A percentile compares a stretch with the other conserved stretches of the same genome.
phyloP scores from a whole-genome alignment of 2,329 filamentous ascomycete species.

The Monilinia aucupariae region DNA sequence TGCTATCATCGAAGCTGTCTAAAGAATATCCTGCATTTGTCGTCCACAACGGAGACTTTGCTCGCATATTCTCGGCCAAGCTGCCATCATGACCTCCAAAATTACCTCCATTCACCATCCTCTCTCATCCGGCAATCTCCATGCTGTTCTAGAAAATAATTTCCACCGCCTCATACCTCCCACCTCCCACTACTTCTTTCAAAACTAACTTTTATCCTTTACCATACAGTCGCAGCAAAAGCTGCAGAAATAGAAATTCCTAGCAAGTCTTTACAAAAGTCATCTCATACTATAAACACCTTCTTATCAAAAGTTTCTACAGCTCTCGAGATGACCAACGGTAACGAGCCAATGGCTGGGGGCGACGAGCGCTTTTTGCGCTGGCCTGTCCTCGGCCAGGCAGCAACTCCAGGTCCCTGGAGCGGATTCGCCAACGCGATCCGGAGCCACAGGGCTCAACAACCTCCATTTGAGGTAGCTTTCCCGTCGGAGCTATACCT shows the following conservation, averaged over 20 bases:
- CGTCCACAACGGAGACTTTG: no score
- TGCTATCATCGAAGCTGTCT: not conserved
- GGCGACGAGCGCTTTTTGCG: not conserved
- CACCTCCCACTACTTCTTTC: not conserved
- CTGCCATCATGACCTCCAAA: not conserved
- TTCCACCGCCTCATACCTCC: not conserved
- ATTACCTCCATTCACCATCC: not conserved
- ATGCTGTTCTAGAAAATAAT: not conserved
- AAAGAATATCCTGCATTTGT: not conserved
- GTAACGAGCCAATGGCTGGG: not conserved
- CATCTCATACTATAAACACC: not conserved
- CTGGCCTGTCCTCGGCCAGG: not conserved
- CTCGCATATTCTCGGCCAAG: not conserved
- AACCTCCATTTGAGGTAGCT: not conserved
- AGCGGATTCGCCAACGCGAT: not conserved
- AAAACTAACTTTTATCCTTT: not conserved
- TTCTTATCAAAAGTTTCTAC: not conserved
- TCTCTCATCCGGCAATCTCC: not conserved
- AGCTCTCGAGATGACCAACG: not conserved
- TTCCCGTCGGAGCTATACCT: not conserved
- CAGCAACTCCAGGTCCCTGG: no score
- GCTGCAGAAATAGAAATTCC: not conserved
- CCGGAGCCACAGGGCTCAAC: not conserved
- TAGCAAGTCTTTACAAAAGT: not conserved
- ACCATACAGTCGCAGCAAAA: not conserved